phyloP scores from a whole-genome alignment of 768 basidiomycete species.

The Kwoniella sp. region DNA sequence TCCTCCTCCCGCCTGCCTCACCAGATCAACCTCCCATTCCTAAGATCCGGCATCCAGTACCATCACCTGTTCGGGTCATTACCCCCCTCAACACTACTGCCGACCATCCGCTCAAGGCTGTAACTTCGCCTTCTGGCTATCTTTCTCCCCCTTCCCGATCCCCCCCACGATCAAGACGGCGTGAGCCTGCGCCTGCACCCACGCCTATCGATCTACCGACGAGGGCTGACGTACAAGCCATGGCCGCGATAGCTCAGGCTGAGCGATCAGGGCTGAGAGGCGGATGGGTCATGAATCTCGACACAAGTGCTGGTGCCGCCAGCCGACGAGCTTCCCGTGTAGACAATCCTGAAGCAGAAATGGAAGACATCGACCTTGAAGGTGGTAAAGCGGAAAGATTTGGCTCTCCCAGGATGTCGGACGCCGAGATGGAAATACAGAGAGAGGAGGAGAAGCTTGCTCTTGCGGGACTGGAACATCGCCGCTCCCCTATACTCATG shows the following conservation, averaged over 20 bases:
- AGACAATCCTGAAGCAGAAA: slow-evolving; percentile 31
- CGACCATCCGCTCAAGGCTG: slow-evolving; percentile 37
- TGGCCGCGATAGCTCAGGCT: slow-evolving; percentile 52
- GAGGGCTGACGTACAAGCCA: slow-evolving; percentile 55
- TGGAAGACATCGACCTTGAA: slow-evolving; percentile 57
- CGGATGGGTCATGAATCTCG: slow-evolving; percentile 56
- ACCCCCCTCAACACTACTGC: slow-evolving; percentile 41
- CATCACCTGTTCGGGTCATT: slow-evolving; percentile 42
- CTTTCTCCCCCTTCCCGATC: slow-evolving; percentile 50
- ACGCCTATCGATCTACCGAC: slow-evolving; percentile 54
- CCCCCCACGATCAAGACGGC: slow-evolving; percentile 23
- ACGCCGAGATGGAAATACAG: slow-evolving; percentile 34
- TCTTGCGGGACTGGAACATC: slow-evolving; percentile 39
- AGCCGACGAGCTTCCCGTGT: slow-evolving; percentile 11
- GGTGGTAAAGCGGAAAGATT: slow-evolving; percentile 50
- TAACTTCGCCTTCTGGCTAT: slow-evolving; percentile 31
- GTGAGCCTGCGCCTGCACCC: slow-evolving; percentile 40
- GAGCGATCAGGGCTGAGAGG: slow-evolving; percentile 53
- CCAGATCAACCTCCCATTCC: slow-evolving; percentile 38
- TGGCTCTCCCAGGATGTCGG: slow-evolving; percentile 35
- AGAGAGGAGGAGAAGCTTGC: slow-evolving; percentile 39
- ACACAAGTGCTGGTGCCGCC: slow-evolving; percentile 30
- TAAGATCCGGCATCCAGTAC: slow-evolving; percentile 27
- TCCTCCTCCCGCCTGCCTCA: slow-evolving; percentile 50
- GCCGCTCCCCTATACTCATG: slow-evolving; percentile 26